Evolutionary conservation across 371 early-diverging fungal genomes (phyloP), one percentile per base, ranked within the genome.

Genomic region (Lichtheimia hyalospora): DNA sequence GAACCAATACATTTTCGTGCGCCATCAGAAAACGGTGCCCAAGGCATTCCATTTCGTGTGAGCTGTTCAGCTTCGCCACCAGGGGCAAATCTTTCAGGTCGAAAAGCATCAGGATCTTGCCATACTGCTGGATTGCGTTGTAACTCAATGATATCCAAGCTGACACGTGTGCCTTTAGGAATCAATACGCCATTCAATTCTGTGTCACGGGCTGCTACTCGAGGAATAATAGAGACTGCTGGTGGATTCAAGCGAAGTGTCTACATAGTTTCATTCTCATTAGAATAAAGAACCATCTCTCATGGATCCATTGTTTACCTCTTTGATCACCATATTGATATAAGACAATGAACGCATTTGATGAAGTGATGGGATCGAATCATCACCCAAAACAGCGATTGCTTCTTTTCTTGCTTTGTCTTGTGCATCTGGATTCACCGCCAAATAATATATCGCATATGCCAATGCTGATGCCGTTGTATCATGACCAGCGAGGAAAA

Each of bases 1-100:
- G 77, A 73, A 23, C 84, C 88, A 52, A 84, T 69, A 49, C 88
- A 86, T 57, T 79, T 71, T 41, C 85, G 76, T 5, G 70, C 50
- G 7, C 85, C 86, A 44, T 73, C 66, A 51, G 77, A 69, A 55
- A 86, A 86, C 16, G 86, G 82, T 6, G 76, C 49, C 75, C 75
- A 85, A 6, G 78, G 66, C n/a, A 62, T 16, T 4, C 62, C 62
- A 18, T 54, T 4, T 16, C 44, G 21, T 40, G 54, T 20, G 48
- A 54, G 25, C 25, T 70, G 71, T 10, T 61, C 64, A 8, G 54
- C 48, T 25, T 63, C 68, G 12, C 61, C 64, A 18, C 54, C 55
- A 12, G 55, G 56, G 3, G 21, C 24, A 54, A 61, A 68, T 23
- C 70, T 60, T 15, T 63, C 66, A 4, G 67, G 70, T 18, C 57